These are phyloP conservation scores for Diaporthe sp. DNA, from an alignment of 2,329 filamentous ascomycete species.

Conservation along the genomic window DNA sequence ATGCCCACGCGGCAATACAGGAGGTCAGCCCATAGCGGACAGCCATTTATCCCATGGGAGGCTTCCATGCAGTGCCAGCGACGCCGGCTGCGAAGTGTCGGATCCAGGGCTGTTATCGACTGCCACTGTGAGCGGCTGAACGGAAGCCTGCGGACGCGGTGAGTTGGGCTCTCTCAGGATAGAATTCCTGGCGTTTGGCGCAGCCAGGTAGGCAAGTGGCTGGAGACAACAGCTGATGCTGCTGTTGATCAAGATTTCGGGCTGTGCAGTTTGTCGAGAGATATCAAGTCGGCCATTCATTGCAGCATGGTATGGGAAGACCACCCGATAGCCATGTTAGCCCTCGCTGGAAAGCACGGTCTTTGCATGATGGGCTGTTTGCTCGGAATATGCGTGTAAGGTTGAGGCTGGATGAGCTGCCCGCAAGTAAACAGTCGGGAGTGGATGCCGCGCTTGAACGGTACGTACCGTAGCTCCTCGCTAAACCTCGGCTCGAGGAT, in stretches of 20 bases:
- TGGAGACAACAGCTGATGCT: neutral
- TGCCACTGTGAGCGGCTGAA: conserved; percentile 1
- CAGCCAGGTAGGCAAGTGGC: neutral
- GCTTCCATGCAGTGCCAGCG: neutral
- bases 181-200: neutral
- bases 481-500: conserved; percentile 4
- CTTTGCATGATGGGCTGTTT: neutral
- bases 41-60: neutral
- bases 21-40: neutral
- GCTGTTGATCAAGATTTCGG: no score
- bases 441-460: neutral
- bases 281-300: no score
- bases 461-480: conserved; percentile 3
- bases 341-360: neutral
- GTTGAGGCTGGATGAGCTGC: neutral
- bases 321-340: neutral
- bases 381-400: no score
- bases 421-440: no score
- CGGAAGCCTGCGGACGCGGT: neutral
- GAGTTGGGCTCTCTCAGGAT: neutral
- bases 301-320: neutral
- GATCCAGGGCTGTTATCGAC: neutral
- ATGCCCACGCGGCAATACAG: neutral
- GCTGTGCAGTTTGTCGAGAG: neutral
- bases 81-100: neutral